These are phyloP conservation scores for Paracorniculantispora psalliotae DNA, from an alignment of 2,329 filamentous ascomycete species.

Conservation along the genomic window DNA sequence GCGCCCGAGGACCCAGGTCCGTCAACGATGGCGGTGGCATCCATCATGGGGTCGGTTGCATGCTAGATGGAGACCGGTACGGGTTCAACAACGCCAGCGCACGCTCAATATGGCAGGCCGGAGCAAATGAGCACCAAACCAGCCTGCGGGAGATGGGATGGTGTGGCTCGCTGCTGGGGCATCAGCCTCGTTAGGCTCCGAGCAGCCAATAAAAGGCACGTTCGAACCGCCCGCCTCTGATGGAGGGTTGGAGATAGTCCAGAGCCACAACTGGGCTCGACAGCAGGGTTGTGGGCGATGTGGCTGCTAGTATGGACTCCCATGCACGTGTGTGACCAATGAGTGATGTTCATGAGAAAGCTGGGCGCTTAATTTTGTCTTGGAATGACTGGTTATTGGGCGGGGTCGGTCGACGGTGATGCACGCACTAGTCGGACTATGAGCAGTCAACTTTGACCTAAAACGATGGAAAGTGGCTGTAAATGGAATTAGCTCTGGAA, in stretches of 20 bases:
- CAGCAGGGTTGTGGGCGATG: slow-evolving; percentile 1
- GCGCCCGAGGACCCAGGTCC: neutral
- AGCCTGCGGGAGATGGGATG: neutral
- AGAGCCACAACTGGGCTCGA: slow-evolving; percentile 11
- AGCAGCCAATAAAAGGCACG: slow-evolving; percentile 3
- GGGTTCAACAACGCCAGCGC: slow-evolving; percentile 3
- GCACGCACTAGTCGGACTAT: neutral
- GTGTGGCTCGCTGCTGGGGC: slow-evolving; percentile 1
- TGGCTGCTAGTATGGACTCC: slow-evolving; percentile 1
- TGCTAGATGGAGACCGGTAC: slow-evolving; percentile 1
- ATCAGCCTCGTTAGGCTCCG: neutral
- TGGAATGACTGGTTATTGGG: neutral
- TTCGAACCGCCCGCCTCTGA: slow-evolving; percentile 5
- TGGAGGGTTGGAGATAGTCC: slow-evolving; percentile 1
- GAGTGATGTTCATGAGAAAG: slow-evolving; percentile 5
- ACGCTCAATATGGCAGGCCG: neutral
- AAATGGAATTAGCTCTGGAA: neutral
- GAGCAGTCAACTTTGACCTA: neutral
- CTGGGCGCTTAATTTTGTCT: slow-evolving; percentile 12
- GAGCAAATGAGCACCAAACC: neutral
- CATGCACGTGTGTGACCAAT: slow-evolving; percentile 10
- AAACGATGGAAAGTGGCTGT: neutral
- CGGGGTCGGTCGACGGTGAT: neutral
- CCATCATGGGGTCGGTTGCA: slow-evolving; percentile 8
- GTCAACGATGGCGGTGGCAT: neutral